phyloP scores from a whole-genome alignment of 2,329 filamentous ascomycete species.

The Talaromyces verruculosus region DNA sequence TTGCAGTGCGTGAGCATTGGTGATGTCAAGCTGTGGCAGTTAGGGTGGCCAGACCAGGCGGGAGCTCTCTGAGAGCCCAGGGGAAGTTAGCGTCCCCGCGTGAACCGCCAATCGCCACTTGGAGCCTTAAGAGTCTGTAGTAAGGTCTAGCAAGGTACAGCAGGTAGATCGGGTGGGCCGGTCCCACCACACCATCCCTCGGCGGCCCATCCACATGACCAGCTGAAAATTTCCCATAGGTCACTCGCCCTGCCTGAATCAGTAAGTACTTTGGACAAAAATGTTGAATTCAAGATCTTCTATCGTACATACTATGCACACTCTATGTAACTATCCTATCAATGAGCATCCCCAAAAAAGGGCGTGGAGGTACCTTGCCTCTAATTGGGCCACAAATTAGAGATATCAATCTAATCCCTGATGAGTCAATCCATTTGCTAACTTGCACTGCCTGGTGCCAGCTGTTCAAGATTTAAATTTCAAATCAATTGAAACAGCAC shows the following conservation, averaged over 20 bases:
- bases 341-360: neutral
- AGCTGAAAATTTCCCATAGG: slow-evolving; percentile 23
- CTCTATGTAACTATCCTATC: too few relatives aligned
- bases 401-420: neutral
- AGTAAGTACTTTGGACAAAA: neutral
- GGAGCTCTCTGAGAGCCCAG: neutral
- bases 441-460: neutral
- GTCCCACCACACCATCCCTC: neutral
- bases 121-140: neutral
- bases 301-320: too few relatives aligned
- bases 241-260: neutral
- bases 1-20: slow-evolving; percentile 20
- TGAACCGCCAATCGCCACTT: slow-evolving; percentile 8
- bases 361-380: slow-evolving; percentile 5
- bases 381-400: neutral
- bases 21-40: slow-evolving; percentile 21
- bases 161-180: slow-evolving; percentile 7
- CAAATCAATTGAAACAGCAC: neutral
- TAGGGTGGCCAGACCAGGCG: slow-evolving; percentile 13
- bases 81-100: slow-evolving; percentile 6
- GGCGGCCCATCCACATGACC: slow-evolving; percentile 22
- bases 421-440: slow-evolving; percentile 3
- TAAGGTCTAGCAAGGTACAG: neutral
- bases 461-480: neutral
- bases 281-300: too few relatives aligned